phyloP scores from a whole-genome alignment of 1,284 basidiomycete genomes.

The Ganoderma leucocontextum region DNA sequence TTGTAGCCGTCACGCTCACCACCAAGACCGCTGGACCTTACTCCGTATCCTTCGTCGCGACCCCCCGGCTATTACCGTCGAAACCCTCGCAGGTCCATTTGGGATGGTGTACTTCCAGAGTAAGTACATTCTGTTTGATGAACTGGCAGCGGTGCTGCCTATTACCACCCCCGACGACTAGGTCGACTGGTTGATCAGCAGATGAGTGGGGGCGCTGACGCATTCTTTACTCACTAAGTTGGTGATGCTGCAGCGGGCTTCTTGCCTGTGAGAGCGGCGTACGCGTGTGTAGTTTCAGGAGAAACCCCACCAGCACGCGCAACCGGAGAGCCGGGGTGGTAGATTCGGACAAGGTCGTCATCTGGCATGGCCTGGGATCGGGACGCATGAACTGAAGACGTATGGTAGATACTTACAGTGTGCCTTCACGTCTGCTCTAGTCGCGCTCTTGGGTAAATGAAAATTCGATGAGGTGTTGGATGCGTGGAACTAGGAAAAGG shows the following conservation, averaged over 20 bases:
- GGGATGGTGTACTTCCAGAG: too few species aligned
- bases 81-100: too few species aligned
- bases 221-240: too few species aligned
- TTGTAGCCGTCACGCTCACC: too few species aligned
- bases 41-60: too few species aligned
- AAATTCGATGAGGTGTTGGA: slow-evolving; percentile 78
- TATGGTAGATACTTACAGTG: slow-evolving; percentile 57
- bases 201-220: too few species aligned
- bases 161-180: too few species aligned
- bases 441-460: slow-evolving; percentile 63
- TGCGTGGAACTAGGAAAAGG: slow-evolving; percentile 63
- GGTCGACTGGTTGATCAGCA: too few species aligned
- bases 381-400: background rate
- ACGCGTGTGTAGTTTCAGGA: slow-evolving; percentile 62
- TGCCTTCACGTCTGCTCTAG: slow-evolving; percentile 66
- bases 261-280: slow-evolving; percentile 58
- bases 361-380: slow-evolving; percentile 48
- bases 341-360: slow-evolving; percentile 73
- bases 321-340: slow-evolving; percentile 73
- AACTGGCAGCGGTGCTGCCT: too few species aligned
- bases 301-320: slow-evolving; percentile 51
- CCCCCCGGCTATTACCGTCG: too few species aligned
- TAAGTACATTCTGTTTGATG: too few species aligned
- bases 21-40: too few species aligned
- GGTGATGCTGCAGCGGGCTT: slow-evolving; percentile 30